These are phyloP conservation scores for Metschnikowia amazonensis DNA, from an alignment of 805 yeast genomes.

Conservation along the genomic window DNA sequence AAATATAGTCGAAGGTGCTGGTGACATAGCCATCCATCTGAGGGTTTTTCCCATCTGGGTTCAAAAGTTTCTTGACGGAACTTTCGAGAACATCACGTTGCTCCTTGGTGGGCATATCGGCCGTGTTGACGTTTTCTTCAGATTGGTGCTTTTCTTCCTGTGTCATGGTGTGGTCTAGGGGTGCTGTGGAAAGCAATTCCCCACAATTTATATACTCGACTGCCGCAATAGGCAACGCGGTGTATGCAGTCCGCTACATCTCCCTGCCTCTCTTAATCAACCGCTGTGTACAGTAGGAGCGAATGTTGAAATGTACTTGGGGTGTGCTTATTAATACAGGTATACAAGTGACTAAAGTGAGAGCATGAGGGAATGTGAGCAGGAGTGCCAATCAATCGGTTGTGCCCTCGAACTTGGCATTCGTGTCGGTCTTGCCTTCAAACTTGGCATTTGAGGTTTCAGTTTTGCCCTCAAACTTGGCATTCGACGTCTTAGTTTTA, in stretches of 20 bases:
- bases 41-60: constrained; percentile 30
- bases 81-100: constrained; percentile 9
- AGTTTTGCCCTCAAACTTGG: constrained; percentile 7
- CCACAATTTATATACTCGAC: neutral
- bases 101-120: constrained; percentile 13
- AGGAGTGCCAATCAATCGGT: neutral
- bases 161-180: neutral
- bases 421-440: constrained; percentile 1
- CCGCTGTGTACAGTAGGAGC: no score
- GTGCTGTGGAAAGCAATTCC: neutral
- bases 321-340: no score
- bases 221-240: constrained; percentile 1
- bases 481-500: constrained; percentile 8
- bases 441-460: constrained; percentile 8
- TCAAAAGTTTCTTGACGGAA: constrained; percentile 17
- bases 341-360: no score
- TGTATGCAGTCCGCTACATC: neutral
- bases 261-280: no score
- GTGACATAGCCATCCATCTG: constrained; percentile 26
- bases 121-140: neutral
- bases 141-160: neutral
- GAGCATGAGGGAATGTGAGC: no score
- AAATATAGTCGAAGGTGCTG: constrained; percentile 26
- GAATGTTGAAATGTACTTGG: no score
- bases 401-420: neutral